Percentiles rank a stretch among this genome's conserved stretches.
Conservation (phyloP, 345 rosid species). For the Isatis tinctoria region DNA sequence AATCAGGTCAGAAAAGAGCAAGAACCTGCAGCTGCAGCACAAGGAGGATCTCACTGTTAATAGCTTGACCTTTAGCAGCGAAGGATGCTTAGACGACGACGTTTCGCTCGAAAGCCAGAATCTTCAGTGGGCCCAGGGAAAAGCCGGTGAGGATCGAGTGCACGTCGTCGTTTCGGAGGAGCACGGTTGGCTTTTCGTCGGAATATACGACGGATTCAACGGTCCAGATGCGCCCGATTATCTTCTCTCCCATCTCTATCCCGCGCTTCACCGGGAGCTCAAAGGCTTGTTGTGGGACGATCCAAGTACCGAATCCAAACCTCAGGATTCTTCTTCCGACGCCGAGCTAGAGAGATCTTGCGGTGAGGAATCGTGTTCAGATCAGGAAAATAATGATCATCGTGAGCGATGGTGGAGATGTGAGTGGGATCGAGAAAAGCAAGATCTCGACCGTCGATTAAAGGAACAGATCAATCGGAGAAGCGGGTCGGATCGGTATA, state of each 20-base stretch:
- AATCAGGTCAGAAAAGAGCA: not conserved
- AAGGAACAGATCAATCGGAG: not conserved
- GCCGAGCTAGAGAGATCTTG: not conserved
- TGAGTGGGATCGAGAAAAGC: not conserved
- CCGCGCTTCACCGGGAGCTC: not conserved
- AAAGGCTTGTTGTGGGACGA: not conserved
- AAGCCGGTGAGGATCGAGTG: not conserved
- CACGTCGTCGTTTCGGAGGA: constrained; percentile 1
- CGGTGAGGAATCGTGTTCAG: not conserved
- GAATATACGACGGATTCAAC: not conserved
- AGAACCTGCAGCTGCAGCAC: not conserved
- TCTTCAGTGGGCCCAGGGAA: not conserved
- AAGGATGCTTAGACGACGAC: not conserved
- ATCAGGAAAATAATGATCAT: not conserved
- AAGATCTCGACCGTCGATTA: not conserved
- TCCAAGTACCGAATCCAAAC: not conserved
- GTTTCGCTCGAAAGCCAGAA: not conserved
- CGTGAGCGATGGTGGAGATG: not conserved
- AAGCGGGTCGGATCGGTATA: not conserved
- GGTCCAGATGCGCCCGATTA: not conserved
- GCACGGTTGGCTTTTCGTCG: not conserved
- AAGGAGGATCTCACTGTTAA: not conserved
- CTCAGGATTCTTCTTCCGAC: no score
- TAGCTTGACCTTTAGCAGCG: not conserved
- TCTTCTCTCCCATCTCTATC: not conserved